A percentile compares a stretch with the other conserved stretches of the same genome.
These are phyloP conservation scores for Zizania palustris DNA, from an alignment of 202 grass and related monocot species.

Conservation along the genomic window DNA sequence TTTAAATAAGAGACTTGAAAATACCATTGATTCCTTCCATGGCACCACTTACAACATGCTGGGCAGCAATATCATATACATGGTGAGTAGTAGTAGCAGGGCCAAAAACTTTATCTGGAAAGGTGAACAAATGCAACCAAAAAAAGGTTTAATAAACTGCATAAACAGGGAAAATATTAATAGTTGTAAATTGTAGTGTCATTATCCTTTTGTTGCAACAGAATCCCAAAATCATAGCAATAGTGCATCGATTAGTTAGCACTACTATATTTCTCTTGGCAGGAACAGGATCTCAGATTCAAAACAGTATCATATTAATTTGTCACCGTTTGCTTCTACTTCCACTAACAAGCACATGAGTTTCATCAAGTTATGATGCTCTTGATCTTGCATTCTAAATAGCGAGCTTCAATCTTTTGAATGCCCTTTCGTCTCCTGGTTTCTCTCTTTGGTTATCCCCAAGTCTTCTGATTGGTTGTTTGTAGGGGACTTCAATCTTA, in stretches of 20 bases:
- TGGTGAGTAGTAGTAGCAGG: constrained; percentile 89
- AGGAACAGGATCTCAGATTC: constrained; percentile 18
- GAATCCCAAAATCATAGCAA: not conserved
- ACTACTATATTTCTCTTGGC: not conserved
- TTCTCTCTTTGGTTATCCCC: no score
- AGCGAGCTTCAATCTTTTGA: no score
- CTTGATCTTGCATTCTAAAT: constrained; percentile 23
- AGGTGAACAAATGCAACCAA: constrained; percentile 36
- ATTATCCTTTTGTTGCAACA: constrained; percentile 13
- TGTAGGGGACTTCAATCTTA: no score
- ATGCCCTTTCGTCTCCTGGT: no score
- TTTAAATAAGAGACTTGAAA: constrained; percentile 32
- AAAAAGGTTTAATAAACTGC: constrained; percentile 25
- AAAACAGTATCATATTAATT: constrained; percentile 31
- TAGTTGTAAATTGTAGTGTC: constrained; percentile 1
- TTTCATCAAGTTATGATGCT: not conserved
- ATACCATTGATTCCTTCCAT: constrained; percentile 99
- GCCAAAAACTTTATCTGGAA: constrained; percentile 92
- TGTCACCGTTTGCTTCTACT: constrained; percentile 1
- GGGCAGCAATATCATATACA: constrained; percentile 88
- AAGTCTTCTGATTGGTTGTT: no score
- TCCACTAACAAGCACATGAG: constrained; percentile 2
- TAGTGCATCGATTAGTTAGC: no score
- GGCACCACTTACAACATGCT: constrained; percentile 93
- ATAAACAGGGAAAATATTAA: not conserved